Evolutionary conservation across 768 basidiomycete genomes (phyloP), one percentile per base, ranked within the genome.

Genomic region (Suillus alpinus): DNA sequence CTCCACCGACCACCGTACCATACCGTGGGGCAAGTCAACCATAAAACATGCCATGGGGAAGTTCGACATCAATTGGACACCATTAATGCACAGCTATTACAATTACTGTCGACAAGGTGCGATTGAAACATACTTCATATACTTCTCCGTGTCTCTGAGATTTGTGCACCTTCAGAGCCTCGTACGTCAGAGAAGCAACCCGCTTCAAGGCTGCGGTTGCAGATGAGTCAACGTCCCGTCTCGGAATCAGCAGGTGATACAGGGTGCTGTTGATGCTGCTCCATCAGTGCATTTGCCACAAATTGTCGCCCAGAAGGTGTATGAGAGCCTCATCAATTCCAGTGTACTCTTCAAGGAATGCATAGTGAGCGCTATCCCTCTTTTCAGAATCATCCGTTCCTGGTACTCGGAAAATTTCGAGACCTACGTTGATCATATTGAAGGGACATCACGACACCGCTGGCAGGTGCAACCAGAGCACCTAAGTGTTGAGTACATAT

Each of bases 121-220:
- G 18, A 8, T n/a, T 5, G 5, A 5, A 20, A 6, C 20, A 1
- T 31, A 2, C 18, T 26, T 16, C 13, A 32, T 2, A 18, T 2
- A 23, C 18, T 44, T n/a, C 16, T 57, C 7, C 56, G 13, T 13
- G 12, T 55, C 23, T 36, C 49, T 26, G 36, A 63, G 9, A 44
- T 44, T 26, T 29, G 31, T 29, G 14, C 14, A 2, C 37, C 44
- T 31, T 40, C 6, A 69, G 69, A 40, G 36, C 65, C 20, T 59
- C 59, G 16, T 71, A 71, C 43, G 65, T 71, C 18, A 47, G 66
- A 41, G 69, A 71, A 59, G 70, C 70, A 7, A 62, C 66, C 18
- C 67, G 70, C n/a, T 71, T 69, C 63, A 69, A 66, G 44, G n/a
- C 47, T n/a, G 69, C 61, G 2, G 44, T 53, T 59, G 36, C 52